These are phyloP conservation scores for Wickerhamiella dianesei DNA, from an alignment of 805 yeast species.

Conservation along the genomic window DNA sequence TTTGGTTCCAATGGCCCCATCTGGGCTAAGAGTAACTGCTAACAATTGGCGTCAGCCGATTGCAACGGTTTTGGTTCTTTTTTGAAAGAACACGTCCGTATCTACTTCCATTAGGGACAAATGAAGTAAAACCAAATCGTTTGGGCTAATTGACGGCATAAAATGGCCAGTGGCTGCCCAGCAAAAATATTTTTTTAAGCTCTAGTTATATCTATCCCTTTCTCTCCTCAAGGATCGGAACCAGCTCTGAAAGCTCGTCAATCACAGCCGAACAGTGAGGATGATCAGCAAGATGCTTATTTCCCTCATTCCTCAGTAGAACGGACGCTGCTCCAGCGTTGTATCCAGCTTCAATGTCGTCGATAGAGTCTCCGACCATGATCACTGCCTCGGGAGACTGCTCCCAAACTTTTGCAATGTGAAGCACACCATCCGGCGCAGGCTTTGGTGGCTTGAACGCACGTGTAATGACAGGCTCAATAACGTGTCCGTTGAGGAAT, in stretches of 20 bases:
- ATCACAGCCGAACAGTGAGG: slow-evolving; percentile 28
- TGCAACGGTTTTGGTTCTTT: too few species aligned
- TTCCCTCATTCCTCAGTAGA: slow-evolving; percentile 39
- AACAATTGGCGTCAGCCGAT: too few species aligned
- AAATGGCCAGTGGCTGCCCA: not conserved
- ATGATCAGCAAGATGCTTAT: slow-evolving; percentile 31
- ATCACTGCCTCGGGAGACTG: slow-evolving; percentile 34
- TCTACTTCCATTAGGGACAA: too few species aligned
- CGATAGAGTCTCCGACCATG: slow-evolving; percentile 65
- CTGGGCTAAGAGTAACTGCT: too few species aligned
- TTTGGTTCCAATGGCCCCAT: too few species aligned
- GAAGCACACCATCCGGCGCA: slow-evolving; percentile 45
- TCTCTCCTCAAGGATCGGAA: slow-evolving; percentile 8
- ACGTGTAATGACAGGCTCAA: slow-evolving; percentile 45
- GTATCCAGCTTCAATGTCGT: slow-evolving; percentile 52
- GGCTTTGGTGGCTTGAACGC: slow-evolving; percentile 60
- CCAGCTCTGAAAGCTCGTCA: slow-evolving; percentile 16
- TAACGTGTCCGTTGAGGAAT: slow-evolving; percentile 30
- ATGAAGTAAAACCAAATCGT: too few species aligned
- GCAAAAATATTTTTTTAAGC: not conserved
- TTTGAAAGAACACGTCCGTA: too few species aligned
- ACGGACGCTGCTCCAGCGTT: slow-evolving; percentile 51
- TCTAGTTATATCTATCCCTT: not conserved
- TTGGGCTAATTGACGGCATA: too few species aligned
- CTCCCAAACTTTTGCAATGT: slow-evolving; percentile 40